A percentile compares a stretch with the other conserved stretches of the same genome.
phyloP scores from a whole-genome alignment of 345 rosid species.

The Gossypium ekmanianum region DNA sequence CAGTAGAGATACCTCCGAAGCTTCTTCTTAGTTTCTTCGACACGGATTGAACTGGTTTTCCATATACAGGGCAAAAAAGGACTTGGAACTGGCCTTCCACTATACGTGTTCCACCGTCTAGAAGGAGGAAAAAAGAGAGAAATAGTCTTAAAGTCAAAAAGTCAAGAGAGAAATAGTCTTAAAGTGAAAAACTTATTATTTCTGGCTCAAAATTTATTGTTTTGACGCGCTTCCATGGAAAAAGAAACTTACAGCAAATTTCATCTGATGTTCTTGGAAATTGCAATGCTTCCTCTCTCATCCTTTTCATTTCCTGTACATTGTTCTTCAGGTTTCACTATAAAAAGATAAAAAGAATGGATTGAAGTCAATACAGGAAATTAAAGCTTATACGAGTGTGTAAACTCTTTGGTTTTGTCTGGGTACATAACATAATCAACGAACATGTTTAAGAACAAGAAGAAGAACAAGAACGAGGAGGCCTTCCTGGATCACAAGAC shows the following conservation, averaged over 20 bases:
- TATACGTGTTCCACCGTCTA: neutral
- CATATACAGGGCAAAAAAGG: neutral
- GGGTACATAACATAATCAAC: neutral
- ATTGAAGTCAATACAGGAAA: neutral
- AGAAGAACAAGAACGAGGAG: neutral
- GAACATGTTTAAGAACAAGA: neutral
- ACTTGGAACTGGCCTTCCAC: neutral
- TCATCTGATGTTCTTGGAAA: neutral
- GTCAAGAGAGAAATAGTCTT: too few relatives aligned
- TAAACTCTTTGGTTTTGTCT: neutral
- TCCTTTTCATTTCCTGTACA: neutral
- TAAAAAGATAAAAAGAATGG: neutral
- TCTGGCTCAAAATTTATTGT: neutral
- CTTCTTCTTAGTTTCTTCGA: neutral
- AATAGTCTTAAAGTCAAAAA: too few relatives aligned
- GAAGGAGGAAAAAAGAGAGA: too few relatives aligned
- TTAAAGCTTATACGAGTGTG: neutral
- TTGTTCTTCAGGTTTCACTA: neutral
- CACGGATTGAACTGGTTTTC: neutral
- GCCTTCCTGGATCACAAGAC: slow-evolving; percentile 13
- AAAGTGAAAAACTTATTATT: too few relatives aligned
- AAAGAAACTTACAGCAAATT: neutral
- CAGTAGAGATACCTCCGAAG: neutral
- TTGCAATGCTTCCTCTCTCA: neutral
- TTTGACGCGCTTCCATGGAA: neutral